Base-by-base conservation (phyloP, 2,329 filamentous ascomycete genomes). In the Emericellopsis atlantica region DNA sequence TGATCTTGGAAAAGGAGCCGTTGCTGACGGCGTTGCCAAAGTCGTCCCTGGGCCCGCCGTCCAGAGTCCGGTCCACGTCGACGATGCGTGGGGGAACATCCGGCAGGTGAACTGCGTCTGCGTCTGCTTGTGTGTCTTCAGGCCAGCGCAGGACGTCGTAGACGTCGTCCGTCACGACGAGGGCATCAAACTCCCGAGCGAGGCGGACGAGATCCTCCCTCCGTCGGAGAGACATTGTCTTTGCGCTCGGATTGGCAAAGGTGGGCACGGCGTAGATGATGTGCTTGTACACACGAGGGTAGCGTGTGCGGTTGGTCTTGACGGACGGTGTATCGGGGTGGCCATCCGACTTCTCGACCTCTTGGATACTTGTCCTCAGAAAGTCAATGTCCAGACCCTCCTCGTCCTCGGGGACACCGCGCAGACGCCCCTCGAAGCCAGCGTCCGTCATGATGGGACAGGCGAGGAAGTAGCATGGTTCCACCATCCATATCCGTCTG, bases 191-290 rank as follows among this genome's bases (percentile, higher is more conserved):
- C n/a, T n/a, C n/a, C n/a, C n/a, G n/a, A n/a, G n/a, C n/a, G n/a
- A n/a, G n/a, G n/a, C n/a, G n/a, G n/a, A n/a, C n/a, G n/a, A n/a
- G n/a, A n/a, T n/a, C n/a, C n/a, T n/a, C n/a, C n/a, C n/a, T n/a
- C n/a, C n/a, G n/a, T n/a, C n/a, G n/a, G n/a, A n/a, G n/a, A n/a
- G n/a, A n/a, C n/a, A n/a, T n/a, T n/a, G n/a, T n/a, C n/a, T n/a
- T n/a, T n/a, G n/a, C n/a, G n/a, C 79, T 62, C 1, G 81, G 81
- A 46, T 86, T 85, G 5, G 77, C 73, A 51, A 84, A 85, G 0
- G 79, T 81, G 0, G 81, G 79, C 3, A 81, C 77, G 12, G 69
- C 68, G 50, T 85, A 85, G 46, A 86, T 74, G 46, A 84, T 53
- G 51, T 84, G 75, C 48, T 71, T 74, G 59, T 81, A 84, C 31